phyloP scores from a whole-genome alignment of 768 basidiomycete genomes.

The Crucibulum laeve region DNA sequence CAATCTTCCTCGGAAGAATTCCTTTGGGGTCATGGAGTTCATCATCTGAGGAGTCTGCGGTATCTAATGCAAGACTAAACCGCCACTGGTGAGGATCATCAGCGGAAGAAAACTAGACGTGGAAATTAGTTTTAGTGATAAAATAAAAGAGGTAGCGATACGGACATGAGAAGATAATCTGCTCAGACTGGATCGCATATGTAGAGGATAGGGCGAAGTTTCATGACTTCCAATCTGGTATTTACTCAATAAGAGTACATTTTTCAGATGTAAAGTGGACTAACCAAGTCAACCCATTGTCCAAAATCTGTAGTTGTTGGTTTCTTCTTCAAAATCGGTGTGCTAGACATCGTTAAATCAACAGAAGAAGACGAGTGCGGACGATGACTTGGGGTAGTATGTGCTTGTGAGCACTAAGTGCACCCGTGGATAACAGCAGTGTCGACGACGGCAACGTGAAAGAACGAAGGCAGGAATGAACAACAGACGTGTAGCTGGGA shows the following conservation, averaged over 20 bases:
- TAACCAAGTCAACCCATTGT: slow-evolving; percentile 8
- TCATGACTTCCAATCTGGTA: slow-evolving; percentile 21
- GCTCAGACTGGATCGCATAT: slow-evolving; percentile 23
- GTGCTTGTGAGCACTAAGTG: too few species aligned
- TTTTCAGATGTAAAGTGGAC: background rate
- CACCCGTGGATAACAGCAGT: too few species aligned
- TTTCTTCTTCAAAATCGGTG: background rate
- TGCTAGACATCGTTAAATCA: background rate
- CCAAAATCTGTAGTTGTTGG: background rate
- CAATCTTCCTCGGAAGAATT: background rate
- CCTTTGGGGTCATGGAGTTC: slow-evolving; percentile 23
- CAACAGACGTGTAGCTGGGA: too few species aligned
- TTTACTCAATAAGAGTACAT: background rate
- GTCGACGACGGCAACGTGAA: too few species aligned
- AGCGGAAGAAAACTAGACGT: slow-evolving; percentile 42
- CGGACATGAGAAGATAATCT: slow-evolving; percentile 21
- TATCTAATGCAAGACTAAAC: slow-evolving; percentile 36
- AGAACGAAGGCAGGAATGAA: too few species aligned
- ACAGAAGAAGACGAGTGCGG: too few species aligned
- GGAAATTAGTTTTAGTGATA: slow-evolving; percentile 1
- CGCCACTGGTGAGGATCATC: slow-evolving; percentile 58
- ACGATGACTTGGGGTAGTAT: too few species aligned
- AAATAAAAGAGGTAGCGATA: background rate
- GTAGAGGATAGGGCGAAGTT: slow-evolving; percentile 24
- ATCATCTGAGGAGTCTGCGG: slow-evolving; percentile 35